phyloP scores from a whole-genome alignment of 2,329 filamentous ascomycete species.

The Macroventuria anomochaeta region DNA sequence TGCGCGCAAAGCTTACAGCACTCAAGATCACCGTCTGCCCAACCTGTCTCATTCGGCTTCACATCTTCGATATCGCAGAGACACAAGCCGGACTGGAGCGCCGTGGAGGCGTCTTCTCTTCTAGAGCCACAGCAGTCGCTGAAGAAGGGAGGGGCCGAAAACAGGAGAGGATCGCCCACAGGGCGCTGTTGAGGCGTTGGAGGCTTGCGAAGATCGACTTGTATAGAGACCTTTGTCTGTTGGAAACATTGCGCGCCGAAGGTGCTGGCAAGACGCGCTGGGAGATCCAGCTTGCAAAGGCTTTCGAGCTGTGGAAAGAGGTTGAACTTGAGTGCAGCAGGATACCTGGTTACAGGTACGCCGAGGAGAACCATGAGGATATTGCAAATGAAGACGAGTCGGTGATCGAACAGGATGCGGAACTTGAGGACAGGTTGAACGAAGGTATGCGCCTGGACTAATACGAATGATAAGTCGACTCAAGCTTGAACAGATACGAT shows the following conservation, averaged over 20 bases:
- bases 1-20: not conserved
- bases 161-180: not conserved
- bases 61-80: constrained; percentile 15
- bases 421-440: not conserved
- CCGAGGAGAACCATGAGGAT: not conserved
- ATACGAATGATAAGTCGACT: not conserved
- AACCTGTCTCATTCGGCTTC: constrained; percentile 9
- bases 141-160: not conserved
- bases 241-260: constrained; percentile 14
- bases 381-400: not conserved
- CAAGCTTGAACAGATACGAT: not conserved
- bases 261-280: not conserved
- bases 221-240: constrained; percentile 4
- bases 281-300: not conserved
- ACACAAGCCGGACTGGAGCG: constrained; percentile 8
- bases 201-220: constrained; percentile 9
- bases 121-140: not conserved
- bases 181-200: not conserved
- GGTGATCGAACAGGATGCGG: too few relatives aligned
- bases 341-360: constrained; percentile 7
- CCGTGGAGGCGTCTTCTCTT: constrained; percentile 25
- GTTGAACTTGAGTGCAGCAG: constrained; percentile 8
- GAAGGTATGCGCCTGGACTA: not conserved
- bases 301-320: constrained; percentile 13
- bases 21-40: constrained; percentile 1